These are phyloP conservation scores for Fraxinus sp. DNA, from an alignment of 305 asterid genomes.

Conservation along the genomic window DNA sequence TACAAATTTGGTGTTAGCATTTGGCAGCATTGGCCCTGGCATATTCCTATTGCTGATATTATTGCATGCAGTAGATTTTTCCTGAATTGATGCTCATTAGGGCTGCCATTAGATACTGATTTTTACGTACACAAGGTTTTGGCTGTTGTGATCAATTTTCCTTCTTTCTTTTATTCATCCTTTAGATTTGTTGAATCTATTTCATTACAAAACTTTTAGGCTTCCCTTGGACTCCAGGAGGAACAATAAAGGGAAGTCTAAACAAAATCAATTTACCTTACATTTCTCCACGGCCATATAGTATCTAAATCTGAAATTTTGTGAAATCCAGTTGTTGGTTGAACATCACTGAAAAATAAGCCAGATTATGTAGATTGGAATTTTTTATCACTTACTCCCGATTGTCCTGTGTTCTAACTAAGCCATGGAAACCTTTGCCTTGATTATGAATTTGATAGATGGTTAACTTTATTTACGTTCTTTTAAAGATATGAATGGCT, in stretches of 20 bases:
- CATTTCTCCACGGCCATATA: background rate
- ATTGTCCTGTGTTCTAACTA: background rate
- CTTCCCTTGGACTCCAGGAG: background rate
- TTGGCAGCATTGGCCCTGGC: background rate
- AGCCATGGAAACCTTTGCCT: background rate
- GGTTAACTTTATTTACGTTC: background rate
- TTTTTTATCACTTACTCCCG: background rate
- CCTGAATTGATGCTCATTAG: background rate
- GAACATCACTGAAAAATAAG: background rate
- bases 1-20: background rate
- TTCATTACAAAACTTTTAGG: background rate
- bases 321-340: background rate
- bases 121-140: background rate
- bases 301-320: background rate
- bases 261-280: background rate
- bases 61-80: background rate
- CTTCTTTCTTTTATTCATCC: slow-evolving; percentile 1
- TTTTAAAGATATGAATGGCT: background rate
- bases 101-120: background rate
- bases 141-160: background rate
- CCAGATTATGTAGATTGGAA: background rate
- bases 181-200: background rate
- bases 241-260: background rate
- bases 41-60: background rate
- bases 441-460: background rate